Evolutionary conservation across 2,329 filamentous ascomycete species (phyloP), one percentile per base, ranked within the genome.

Genomic region (Plectosphaerella sp.): DNA sequence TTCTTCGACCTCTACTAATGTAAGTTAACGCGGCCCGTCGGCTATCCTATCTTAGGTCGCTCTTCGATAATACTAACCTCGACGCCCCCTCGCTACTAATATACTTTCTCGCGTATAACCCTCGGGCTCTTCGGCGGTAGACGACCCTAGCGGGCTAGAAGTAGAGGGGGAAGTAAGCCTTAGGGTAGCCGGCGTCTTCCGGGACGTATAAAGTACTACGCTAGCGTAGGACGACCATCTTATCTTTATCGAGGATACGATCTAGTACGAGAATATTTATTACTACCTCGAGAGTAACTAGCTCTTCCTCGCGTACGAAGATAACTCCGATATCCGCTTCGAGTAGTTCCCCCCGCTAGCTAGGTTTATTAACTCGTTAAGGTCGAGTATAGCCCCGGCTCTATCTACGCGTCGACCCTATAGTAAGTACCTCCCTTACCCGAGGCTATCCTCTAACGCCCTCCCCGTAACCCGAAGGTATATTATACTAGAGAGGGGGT

Each of bases 281-380:
- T 48, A 67, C 2, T 64, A 61, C 15, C 62, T 66, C 48, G 28
- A 54, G 18, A 64, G 62, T 15, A 57, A 64, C 11, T 57, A 62
- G 43, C 53, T 67, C 9, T 67, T 65, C 48, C 59, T 67, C 6
- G 63, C 62, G 10, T 67, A 64, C 54, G 63, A 62, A 1, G 61
- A 64, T 43, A 77, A 76, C 36, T 61, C 65, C 1, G 57, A 62
- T 4, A 57, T 61, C 0, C 68, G 80, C 0, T 74, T 74, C 42
- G 58, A 62, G 3, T 84, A 79, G 79, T 84, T 82, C 55, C 83
- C 77, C 9, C 70, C 71, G 0, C 61, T 78, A 24, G 69, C 50
- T 5, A 67, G 63, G 56, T 70, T 79, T 20, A 62, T 72, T 5
- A 64, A 73, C 43, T 68, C 73, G 1, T 64, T 10, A 64, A 68